These are phyloP conservation scores for Phalaenopsis hybrid DNA, from an alignment of 116 monocot genomes.

Conservation along the genomic window DNA sequence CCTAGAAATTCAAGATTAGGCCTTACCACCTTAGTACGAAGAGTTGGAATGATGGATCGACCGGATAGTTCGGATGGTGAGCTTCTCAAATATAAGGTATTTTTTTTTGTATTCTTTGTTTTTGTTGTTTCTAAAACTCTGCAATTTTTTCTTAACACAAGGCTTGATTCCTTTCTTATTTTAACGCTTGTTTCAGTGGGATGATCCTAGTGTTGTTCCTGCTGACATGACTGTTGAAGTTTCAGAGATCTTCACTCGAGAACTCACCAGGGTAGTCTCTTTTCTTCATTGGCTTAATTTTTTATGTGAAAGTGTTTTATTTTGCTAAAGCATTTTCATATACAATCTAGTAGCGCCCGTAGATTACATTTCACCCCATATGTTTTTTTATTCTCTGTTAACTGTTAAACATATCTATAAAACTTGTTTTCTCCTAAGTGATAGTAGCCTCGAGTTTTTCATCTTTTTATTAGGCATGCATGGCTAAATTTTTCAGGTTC, in stretches of 20 bases:
- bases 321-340: not conserved
- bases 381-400: not conserved
- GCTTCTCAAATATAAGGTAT: constrained; percentile 64
- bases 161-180: not conserved
- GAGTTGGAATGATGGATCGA: constrained; percentile 47
- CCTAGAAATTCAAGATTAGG: constrained; percentile 69
- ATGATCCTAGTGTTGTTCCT: constrained; percentile 67
- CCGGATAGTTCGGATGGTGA: constrained; percentile 63
- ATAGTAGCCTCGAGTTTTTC: not conserved
- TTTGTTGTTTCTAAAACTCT: constrained; percentile 5
- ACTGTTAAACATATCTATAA: not conserved
- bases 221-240: constrained; percentile 73
- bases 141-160: not conserved
- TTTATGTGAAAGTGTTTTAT: not conserved
- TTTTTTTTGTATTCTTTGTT: not conserved
- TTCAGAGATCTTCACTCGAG: constrained; percentile 75
- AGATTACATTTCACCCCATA: not conserved
- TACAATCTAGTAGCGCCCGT: not conserved
- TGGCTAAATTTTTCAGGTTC: no score
- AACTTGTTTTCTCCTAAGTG: not conserved
- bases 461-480: not conserved
- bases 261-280: constrained; percentile 61
- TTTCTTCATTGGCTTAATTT: not conserved
- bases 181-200: constrained; percentile 47
- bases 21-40: constrained; percentile 48